These are phyloP conservation scores for fission yeast (Schizosaccharomyces pombe) DNA, from an alignment of 805 yeast species.

Conservation along the genomic window DNA sequence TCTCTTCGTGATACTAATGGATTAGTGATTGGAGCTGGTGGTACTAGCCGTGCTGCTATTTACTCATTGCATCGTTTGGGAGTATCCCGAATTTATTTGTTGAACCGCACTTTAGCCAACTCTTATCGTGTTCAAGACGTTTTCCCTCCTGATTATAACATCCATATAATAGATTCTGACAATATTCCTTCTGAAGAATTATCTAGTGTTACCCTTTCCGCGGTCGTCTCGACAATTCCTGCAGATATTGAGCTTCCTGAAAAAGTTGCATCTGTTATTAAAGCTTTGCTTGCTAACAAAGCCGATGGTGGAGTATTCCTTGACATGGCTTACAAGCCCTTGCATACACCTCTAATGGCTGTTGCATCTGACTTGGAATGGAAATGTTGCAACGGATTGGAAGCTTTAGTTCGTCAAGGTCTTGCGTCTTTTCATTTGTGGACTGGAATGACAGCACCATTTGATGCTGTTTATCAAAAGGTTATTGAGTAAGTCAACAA, in stretches of 20 bases:
- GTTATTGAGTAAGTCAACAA: neutral
- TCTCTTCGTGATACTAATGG: constrained; percentile 68
- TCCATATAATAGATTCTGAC: constrained; percentile 7
- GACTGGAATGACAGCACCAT: constrained; percentile 22
- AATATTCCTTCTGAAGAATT: neutral
- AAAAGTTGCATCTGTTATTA: neutral
- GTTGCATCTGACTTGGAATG: constrained; percentile 46
- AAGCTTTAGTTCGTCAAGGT: constrained; percentile 86
- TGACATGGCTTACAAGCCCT: constrained; percentile 90
- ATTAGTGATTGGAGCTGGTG: constrained; percentile 92
- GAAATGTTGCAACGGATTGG: constrained; percentile 65
- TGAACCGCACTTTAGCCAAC: constrained; percentile 58
- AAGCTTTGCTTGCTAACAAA: constrained; percentile 3
- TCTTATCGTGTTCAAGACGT: constrained; percentile 31
- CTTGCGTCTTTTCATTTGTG: constrained; percentile 62
- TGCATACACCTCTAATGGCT: constrained; percentile 64
- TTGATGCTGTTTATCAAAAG: constrained; percentile 2
- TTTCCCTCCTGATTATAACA: constrained; percentile 24
- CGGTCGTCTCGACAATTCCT: constrained; percentile 2
- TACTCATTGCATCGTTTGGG: constrained; percentile 66
- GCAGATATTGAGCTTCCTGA: neutral
- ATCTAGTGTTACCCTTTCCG: neutral
- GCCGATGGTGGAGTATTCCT: constrained; percentile 20
- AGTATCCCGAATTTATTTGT: constrained; percentile 46
- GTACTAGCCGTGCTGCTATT: constrained; percentile 86